Percentiles rank a stretch among this genome's conserved stretches.
phyloP scores from a whole-genome alignment of 805 yeast genomes.

The Ogataea pini region DNA sequence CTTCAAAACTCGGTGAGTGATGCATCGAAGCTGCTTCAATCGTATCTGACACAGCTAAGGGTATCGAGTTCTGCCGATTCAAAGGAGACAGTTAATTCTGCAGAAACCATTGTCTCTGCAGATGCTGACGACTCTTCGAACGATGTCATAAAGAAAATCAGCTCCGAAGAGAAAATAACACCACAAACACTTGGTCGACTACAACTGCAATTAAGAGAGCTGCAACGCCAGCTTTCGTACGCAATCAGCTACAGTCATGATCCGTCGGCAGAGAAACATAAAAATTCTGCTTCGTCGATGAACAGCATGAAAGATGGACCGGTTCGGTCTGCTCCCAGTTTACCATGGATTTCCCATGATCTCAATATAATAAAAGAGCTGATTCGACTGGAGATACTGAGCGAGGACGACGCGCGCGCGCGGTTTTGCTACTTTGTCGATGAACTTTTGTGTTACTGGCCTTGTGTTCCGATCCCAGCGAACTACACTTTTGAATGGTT shows the following conservation, averaged over 20 bases:
- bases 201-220: slow-evolving; percentile 34
- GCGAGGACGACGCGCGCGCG: slow-evolving; percentile 36
- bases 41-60: slow-evolving; percentile 24
- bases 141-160: background rate
- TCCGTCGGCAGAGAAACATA: slow-evolving; percentile 2
- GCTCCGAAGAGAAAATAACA: slow-evolving; percentile 24
- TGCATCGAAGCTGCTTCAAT: slow-evolving; percentile 26
- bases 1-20: slow-evolving; percentile 32
- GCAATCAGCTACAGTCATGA: slow-evolving; percentile 22
- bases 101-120: slow-evolving; percentile 2
- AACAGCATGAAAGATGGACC: slow-evolving; percentile 40
- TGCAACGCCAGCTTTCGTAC: slow-evolving; percentile 34
- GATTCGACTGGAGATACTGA: slow-evolving; percentile 37
- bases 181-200: slow-evolving; percentile 24
- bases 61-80: slow-evolving; percentile 6
- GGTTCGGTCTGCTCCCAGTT: slow-evolving; percentile 33
- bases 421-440: slow-evolving; percentile 39
- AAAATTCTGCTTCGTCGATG: slow-evolving; percentile 32
- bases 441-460: slow-evolving; percentile 48
- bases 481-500: slow-evolving; percentile 42
- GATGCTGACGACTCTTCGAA: slow-evolving; percentile 5
- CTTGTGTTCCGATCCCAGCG: slow-evolving; percentile 45
- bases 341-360: slow-evolving; percentile 40
- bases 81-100: background rate
- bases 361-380: slow-evolving; percentile 41